Evolutionary conservation across 2,329 filamentous ascomycete genomes (phyloP).

Genomic region (Ophiosphaerella narmari): DNA sequence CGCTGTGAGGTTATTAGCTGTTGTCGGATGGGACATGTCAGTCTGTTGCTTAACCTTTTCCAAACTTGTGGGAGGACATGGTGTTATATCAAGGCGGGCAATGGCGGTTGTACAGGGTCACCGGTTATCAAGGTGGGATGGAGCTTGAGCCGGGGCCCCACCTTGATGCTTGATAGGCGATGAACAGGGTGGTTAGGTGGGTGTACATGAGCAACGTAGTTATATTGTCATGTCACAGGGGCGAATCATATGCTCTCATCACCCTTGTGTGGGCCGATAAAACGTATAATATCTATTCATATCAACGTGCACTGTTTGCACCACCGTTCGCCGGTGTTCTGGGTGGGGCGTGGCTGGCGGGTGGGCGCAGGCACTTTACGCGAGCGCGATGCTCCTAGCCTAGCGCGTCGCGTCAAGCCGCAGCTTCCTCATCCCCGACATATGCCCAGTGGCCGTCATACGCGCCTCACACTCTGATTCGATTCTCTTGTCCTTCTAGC

Average conservation of each 20-base stretch:
- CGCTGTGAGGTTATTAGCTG: conserved; percentile 48
- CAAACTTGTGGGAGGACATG: conserved; percentile 18
- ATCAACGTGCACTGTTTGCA: too few relatives aligned
- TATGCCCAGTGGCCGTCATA: not conserved
- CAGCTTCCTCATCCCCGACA: conserved; percentile 4
- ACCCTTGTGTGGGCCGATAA: too few relatives aligned
- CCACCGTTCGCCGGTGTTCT: too few relatives aligned
- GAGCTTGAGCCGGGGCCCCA: conserved; percentile 13
- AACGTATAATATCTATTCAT: too few relatives aligned
- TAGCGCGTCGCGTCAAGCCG: conserved; percentile 18
- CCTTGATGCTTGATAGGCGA: not conserved
- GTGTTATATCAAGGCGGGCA: not conserved
- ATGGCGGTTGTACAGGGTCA: not conserved
- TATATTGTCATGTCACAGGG: too few relatives aligned
- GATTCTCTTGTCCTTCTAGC: conserved; percentile 16
- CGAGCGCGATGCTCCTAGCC: conserved; percentile 3
- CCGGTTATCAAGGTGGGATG: not conserved
- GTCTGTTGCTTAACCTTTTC: conserved; percentile 20
- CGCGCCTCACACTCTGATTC: conserved; percentile 9
- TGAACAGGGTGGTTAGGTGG: conserved; percentile 1
- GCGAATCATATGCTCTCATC: too few relatives aligned
- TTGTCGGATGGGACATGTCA: not conserved
- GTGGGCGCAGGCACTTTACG: conserved; percentile 17
- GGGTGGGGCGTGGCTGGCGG: too few relatives aligned
- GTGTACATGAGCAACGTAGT: not conserved